A percentile compares a stretch with the other conserved stretches of the same genome.
phyloP scores from a whole-genome alignment of 2,329 filamentous ascomycete genomes.

The Penicillium thymicola region DNA sequence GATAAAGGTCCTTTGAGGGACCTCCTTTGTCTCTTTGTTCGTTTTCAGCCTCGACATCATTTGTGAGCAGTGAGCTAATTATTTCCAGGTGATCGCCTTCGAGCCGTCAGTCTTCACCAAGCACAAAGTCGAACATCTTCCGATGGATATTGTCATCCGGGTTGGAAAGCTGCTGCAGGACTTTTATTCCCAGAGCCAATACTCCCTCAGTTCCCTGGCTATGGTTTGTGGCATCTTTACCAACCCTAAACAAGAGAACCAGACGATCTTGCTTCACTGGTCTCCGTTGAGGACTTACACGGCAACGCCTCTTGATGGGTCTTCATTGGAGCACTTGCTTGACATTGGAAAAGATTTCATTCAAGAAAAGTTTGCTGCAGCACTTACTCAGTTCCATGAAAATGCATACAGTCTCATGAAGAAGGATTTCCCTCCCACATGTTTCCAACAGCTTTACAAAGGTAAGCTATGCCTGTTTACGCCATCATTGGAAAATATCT shows the following conservation, averaged over 20 bases:
- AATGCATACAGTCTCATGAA: background rate
- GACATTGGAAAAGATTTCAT: background rate
- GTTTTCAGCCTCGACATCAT: background rate
- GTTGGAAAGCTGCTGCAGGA: slow-evolving; percentile 1
- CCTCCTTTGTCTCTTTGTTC: slow-evolving; percentile 7
- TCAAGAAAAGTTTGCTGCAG: background rate
- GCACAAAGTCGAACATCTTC: background rate
- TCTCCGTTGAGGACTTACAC: slow-evolving; percentile 1
- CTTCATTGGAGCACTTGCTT: background rate
- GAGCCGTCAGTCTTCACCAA: slow-evolving; percentile 1
- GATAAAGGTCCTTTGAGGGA: background rate
- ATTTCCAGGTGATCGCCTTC: slow-evolving; percentile 3
- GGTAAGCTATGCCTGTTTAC: background rate
- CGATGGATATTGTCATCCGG: slow-evolving; percentile 1
- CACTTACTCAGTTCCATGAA: background rate
- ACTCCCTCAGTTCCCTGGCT: background rate
- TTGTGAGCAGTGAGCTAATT: background rate
- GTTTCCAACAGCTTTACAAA: background rate
- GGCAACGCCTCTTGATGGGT: background rate
- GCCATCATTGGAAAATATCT: background rate
- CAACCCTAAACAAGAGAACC: background rate
- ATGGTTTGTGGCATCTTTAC: slow-evolving; percentile 8
- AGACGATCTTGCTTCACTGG: slow-evolving; percentile 6
- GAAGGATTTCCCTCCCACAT: background rate
- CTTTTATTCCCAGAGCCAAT: background rate